These are phyloP conservation scores for Aspergillus bridgeri DNA, from an alignment of 495 filamentous ascomycete species.

Conservation along the genomic window DNA sequence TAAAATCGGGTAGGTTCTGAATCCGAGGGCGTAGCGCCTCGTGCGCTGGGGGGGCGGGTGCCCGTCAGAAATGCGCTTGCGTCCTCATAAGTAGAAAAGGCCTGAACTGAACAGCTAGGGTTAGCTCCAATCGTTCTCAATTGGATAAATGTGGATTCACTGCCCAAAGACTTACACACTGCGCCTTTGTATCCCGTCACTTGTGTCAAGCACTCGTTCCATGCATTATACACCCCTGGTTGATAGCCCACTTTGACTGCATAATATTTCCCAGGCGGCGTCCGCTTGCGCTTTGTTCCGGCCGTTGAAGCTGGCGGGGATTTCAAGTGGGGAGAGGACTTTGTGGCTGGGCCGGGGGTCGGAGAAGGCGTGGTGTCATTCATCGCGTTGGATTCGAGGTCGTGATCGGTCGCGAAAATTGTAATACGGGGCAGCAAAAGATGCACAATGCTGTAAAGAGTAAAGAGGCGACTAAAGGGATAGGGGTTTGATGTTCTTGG, in stretches of 20 bases:
- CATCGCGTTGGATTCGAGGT: slow-evolving; percentile 20
- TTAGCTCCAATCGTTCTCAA: neutral
- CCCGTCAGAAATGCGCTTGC: slow-evolving; percentile 75
- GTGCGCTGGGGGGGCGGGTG: slow-evolving; percentile 34
- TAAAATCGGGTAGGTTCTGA: slow-evolving; percentile 59
- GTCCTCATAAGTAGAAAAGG: slow-evolving; percentile 70
- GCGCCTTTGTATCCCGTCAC: slow-evolving; percentile 84
- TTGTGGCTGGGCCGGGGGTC: slow-evolving; percentile 32
- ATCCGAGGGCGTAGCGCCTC: slow-evolving; percentile 18
- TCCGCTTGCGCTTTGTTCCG: slow-evolving; percentile 64
- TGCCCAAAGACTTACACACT: slow-evolving; percentile 53
- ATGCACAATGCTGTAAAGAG: neutral
- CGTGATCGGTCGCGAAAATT: neutral
- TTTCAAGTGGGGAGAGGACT: slow-evolving; percentile 26
- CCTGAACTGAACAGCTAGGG: slow-evolving; percentile 60
- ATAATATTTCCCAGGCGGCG: slow-evolving; percentile 70
- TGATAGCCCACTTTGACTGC: slow-evolving; percentile 73
- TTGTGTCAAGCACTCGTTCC: slow-evolving; percentile 76
- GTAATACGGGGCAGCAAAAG: neutral
- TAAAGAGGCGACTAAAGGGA: neutral
- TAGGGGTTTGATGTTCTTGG: slow-evolving; percentile 8
- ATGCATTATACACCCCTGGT: slow-evolving; percentile 85
- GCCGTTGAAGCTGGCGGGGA: slow-evolving; percentile 37
- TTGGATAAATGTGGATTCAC: neutral
- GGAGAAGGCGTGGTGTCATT: slow-evolving; percentile 39